A percentile compares a stretch with the other conserved stretches of the same genome.
These are phyloP conservation scores for Puccinellia tenuiflora DNA, from an alignment of 176 grass and related monocot genomes.

Conservation along the genomic window DNA sequence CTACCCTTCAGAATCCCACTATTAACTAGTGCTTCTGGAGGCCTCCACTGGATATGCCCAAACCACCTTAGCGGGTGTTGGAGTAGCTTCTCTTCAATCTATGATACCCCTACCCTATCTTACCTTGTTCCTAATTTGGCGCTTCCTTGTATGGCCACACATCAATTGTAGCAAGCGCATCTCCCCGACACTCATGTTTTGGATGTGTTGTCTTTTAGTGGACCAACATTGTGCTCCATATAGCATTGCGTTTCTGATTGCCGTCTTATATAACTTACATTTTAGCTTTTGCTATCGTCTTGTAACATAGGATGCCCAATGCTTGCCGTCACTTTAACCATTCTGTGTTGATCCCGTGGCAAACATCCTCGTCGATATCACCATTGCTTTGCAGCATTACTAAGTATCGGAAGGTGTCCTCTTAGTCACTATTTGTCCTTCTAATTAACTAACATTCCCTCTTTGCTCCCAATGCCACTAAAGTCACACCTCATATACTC, in stretches of 20 bases:
- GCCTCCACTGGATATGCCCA: not conserved
- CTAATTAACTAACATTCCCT: not conserved
- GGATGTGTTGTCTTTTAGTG: not conserved
- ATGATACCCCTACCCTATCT: not conserved
- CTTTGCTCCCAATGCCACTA: no score
- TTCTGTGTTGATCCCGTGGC: not conserved
- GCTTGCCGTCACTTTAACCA: not conserved
- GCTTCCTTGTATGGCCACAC: not conserved
- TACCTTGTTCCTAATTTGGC: not conserved
- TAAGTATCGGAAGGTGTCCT: no score
- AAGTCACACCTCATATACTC: not conserved
- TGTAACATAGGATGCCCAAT: not conserved
- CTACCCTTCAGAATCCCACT: not conserved
- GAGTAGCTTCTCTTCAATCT: no score
- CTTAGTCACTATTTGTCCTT: not conserved
- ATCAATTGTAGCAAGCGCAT: not conserved
- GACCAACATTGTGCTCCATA: not conserved
- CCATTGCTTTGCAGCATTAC: not conserved
- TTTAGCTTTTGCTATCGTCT: not conserved
- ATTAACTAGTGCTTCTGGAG: not conserved
- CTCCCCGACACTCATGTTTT: not conserved
- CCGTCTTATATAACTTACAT: not conserved
- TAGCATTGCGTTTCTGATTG: not conserved
- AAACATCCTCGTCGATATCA: not conserved
- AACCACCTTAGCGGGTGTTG: not conserved